phyloP scores from a whole-genome alignment of 306 rosid genomes.

The Gynostemma pentaphyllum region DNA sequence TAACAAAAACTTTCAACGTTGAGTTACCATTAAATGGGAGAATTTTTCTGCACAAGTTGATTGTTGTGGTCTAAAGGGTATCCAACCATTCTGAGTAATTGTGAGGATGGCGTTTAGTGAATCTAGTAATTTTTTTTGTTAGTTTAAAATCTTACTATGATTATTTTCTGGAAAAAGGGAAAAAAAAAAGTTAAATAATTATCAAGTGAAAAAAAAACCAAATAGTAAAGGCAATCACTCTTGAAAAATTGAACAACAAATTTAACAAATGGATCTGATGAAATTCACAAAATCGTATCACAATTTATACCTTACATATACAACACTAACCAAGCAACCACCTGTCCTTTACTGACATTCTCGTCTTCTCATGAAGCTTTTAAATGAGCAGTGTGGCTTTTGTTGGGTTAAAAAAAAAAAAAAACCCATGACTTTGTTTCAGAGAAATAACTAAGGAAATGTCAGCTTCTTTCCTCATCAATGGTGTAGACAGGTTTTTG shows the following conservation, averaged over 20 bases:
- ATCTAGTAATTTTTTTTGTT: no score
- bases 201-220: not conserved
- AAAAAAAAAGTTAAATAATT: no score
- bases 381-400: not conserved
- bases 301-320: not conserved
- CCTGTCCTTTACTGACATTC: not conserved
- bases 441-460: not conserved
- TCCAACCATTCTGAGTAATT: no score
- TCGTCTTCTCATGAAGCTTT: not conserved
- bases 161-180: no score
- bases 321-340: not conserved
- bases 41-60: no score
- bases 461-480: conserved; percentile 48
- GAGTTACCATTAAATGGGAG: no score
- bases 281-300: not conserved
- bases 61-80: no score
- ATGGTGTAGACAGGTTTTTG: conserved; percentile 64
- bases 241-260: not conserved
- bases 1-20: no score
- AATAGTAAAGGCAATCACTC: not conserved
- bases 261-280: not conserved
- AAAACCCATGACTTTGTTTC: not conserved
- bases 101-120: no score
- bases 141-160: no score
- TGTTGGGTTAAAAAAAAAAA: not conserved